phyloP scores from a whole-genome alignment of 345 rosid genomes.

The Balakata baccata region DNA sequence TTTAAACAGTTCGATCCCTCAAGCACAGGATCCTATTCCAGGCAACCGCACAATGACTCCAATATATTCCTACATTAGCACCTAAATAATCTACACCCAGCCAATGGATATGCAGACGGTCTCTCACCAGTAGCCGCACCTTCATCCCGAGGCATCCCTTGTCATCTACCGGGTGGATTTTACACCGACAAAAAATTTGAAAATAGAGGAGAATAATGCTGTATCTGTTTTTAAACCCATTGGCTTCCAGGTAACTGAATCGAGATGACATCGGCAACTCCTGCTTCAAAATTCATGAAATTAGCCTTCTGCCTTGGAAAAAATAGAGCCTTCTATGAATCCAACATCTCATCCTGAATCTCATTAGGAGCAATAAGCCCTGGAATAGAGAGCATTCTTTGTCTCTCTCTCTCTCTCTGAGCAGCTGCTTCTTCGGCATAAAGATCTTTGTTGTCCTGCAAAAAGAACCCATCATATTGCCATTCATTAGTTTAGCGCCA shows the following conservation, averaged over 20 bases:
- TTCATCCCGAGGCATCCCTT: constrained; percentile 14
- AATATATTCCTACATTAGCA: constrained; percentile 41
- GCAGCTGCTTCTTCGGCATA: constrained; percentile 81
- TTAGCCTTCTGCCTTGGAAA: constrained; percentile 24
- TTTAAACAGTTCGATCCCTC: constrained; percentile 35
- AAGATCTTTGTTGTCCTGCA: constrained; percentile 74
- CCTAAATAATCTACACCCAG: constrained; percentile 49
- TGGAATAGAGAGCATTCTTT: constrained; percentile 70
- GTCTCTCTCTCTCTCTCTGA: constrained; percentile 64
- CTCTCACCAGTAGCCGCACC: constrained; percentile 24
- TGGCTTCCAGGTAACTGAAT: constrained; percentile 18
- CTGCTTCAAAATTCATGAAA: constrained; percentile 25
- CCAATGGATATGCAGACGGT: constrained; percentile 21
- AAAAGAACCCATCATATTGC: not conserved
- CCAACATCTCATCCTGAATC: constrained; percentile 78
- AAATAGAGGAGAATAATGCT: constrained; percentile 21
- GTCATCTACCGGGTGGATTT: constrained; percentile 22
- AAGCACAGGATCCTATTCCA: constrained; percentile 30
- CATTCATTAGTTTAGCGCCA: not conserved
- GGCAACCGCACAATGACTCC: constrained; percentile 32
- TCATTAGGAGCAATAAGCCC: constrained; percentile 76
- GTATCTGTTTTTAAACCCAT: constrained; percentile 22
- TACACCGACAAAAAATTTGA: constrained; percentile 15
- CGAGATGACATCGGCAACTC: constrained; percentile 20
- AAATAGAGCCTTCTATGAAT: constrained; percentile 45